Conservation (phyloP, 169 alveolate species). For the Theileria equi region DNA sequence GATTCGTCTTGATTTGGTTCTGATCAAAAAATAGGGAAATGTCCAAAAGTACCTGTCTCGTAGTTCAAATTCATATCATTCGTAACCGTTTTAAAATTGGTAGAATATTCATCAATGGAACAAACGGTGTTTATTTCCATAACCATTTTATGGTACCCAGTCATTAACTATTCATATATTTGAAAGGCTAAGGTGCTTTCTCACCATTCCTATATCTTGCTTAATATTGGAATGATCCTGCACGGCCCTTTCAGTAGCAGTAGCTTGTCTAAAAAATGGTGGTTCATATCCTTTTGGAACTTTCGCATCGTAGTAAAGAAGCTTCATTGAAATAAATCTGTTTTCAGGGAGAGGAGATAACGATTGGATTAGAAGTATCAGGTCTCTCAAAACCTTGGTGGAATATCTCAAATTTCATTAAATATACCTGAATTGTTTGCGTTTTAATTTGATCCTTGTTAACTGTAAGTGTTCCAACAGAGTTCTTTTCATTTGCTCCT, state of each 20-base stretch:
- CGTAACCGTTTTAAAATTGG: neutral
- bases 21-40: too few relatives aligned
- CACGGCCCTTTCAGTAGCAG: constrained; percentile 54
- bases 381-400: constrained; percentile 66
- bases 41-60: too few relatives aligned
- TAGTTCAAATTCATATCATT: neutral
- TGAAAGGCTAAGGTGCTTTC: constrained; percentile 15
- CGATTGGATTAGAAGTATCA: constrained; percentile 77
- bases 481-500: neutral
- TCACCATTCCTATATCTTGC: constrained; percentile 69
- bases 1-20: too few relatives aligned
- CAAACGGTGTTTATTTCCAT: neutral
- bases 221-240: constrained; percentile 62
- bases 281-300: constrained; percentile 81
- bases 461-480: neutral
- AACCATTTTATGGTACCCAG: neutral
- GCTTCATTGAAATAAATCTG: constrained; percentile 76
- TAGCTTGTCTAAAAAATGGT: constrained; percentile 74
- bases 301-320: constrained; percentile 78
- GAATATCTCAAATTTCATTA: constrained; percentile 65
- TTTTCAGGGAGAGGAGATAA: constrained; percentile 79
- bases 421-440: constrained; percentile 55
- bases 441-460: constrained; percentile 54
- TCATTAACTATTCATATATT: neutral
- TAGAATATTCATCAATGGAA: constrained; percentile 2